A percentile compares a stretch with the other conserved stretches of the same genome.
Conservation (phyloP, 176 grass and related monocot genomes). For the Thinopyrum elongatum region DNA sequence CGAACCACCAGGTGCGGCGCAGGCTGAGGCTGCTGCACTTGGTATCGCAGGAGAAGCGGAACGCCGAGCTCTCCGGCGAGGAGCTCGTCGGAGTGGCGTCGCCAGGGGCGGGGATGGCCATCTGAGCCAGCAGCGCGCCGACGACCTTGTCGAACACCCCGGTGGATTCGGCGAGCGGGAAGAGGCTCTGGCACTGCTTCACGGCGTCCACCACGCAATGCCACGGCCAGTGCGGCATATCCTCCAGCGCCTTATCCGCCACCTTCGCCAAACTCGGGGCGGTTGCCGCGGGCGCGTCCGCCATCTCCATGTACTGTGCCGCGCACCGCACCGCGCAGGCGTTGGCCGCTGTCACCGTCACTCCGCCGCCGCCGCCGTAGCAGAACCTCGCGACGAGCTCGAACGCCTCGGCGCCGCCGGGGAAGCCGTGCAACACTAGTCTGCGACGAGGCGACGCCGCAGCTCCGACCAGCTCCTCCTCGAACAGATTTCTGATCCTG, state of each 20-base stretch:
- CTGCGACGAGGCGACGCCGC: conserved; percentile 32
- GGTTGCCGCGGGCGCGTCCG: background rate
- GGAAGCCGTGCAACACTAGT: conserved; percentile 59
- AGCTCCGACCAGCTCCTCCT: conserved; percentile 4
- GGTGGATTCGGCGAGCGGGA: conserved; percentile 40
- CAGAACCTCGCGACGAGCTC: conserved; percentile 83
- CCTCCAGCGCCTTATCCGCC: conserved; percentile 54
- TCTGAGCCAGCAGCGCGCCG: conserved; percentile 49
- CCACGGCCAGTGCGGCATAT: conserved; percentile 88
- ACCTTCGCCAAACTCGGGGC: conserved; percentile 49
- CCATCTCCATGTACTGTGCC: conserved; percentile 77
- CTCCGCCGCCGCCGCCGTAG: conserved; percentile 35
- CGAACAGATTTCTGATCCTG: conserved; percentile 43
- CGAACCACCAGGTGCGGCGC: conserved; percentile 84
- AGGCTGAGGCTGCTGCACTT: conserved; percentile 74
- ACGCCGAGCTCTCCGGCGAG: conserved; percentile 88
- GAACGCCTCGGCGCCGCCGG: conserved; percentile 75
- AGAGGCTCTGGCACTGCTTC: conserved; percentile 68
- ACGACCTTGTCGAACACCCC: conserved; percentile 55
- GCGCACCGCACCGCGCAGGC: conserved; percentile 62
- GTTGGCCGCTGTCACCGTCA: conserved; percentile 50
- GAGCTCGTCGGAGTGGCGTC: conserved; percentile 68
- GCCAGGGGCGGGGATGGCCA: conserved; percentile 31
- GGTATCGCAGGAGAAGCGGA: conserved; percentile 85
- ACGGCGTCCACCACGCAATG: conserved; percentile 49